Conservation (phyloP, 2,329 filamentous ascomycete genomes). For the Colletotrichum destructivum region DNA sequence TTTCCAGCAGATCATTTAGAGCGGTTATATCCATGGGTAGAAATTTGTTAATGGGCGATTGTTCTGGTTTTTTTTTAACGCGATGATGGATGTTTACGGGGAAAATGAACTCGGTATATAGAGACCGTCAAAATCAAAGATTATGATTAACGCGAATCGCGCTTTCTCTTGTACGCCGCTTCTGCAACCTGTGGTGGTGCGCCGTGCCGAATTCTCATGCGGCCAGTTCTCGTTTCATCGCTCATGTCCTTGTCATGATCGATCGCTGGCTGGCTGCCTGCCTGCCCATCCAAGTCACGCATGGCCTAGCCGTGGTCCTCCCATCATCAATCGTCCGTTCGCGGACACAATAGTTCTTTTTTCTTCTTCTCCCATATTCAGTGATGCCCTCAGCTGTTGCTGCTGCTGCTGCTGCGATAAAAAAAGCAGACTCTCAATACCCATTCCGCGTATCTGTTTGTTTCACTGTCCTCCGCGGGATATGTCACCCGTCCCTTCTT, state of each 20-base stretch:
- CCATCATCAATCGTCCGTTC: background rate
- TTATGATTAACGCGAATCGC: constrained; percentile 41
- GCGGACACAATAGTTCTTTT: background rate
- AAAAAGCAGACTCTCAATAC: background rate
- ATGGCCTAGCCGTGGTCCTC: background rate
- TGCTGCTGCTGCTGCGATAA: background rate
- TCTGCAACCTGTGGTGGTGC: constrained; percentile 16
- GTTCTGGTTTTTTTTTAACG: constrained; percentile 36
- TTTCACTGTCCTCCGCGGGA: constrained; percentile 17
- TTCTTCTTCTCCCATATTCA: background rate
- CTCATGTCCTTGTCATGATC: constrained; percentile 30
- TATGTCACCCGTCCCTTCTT: constrained; percentile 44
- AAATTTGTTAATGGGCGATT: constrained; percentile 41
- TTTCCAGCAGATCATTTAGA: constrained; percentile 96
- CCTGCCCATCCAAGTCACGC: background rate
- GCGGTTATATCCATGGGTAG: constrained; percentile 33
- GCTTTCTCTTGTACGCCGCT: constrained; percentile 28
- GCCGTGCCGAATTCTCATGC: constrained; percentile 16
- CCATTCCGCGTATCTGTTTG: background rate
- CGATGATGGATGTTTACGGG: constrained; percentile 38
- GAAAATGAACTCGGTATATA: constrained; percentile 44
- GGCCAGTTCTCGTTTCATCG: constrained; percentile 22
- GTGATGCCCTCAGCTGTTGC: background rate
- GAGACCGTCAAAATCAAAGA: constrained; percentile 42
- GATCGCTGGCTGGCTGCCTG: background rate